Conservation (phyloP, 2,329 filamentous ascomycete genomes). For the Epichloe amarillans region DNA sequence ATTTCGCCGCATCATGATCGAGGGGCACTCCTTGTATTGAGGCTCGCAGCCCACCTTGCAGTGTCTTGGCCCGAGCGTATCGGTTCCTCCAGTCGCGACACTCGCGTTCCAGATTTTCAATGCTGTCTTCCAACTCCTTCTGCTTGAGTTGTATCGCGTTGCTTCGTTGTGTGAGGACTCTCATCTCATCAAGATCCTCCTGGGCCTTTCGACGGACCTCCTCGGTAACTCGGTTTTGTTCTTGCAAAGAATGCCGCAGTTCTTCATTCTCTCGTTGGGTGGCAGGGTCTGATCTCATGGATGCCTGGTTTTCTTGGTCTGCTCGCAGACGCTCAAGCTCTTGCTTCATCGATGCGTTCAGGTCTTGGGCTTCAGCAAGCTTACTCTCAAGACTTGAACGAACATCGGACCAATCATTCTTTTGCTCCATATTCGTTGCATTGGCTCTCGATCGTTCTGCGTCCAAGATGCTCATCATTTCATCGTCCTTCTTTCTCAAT, state of each 20-base stretch:
- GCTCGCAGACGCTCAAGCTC: conserved; percentile 63
- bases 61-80: conserved; percentile 78
- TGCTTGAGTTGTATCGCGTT: conserved; percentile 70
- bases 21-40: conserved; percentile 65
- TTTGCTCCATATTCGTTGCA: conserved; percentile 42
- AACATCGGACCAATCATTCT: conserved; percentile 56
- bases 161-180: conserved; percentile 67
- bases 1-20: conserved; percentile 56
- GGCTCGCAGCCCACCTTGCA: conserved; percentile 67
- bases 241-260: conserved; percentile 47
- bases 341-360: conserved; percentile 68
- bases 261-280: conserved; percentile 56
- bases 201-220: conserved; percentile 77
- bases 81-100: conserved; percentile 82
- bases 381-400: conserved; percentile 57
- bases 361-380: conserved; percentile 56
- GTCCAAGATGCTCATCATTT: conserved; percentile 47
- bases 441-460: conserved; percentile 41
- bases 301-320: conserved; percentile 24
- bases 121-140: conserved; percentile 59
- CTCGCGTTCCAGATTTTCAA: conserved; percentile 67
- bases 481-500: conserved; percentile 58
- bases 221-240: conserved; percentile 74
- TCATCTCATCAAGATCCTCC: conserved; percentile 80
- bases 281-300: conserved; percentile 33